A percentile compares a stretch with the other conserved stretches of the same genome.
These are phyloP conservation scores for Coniophora puteana DNA, from an alignment of 1,284 basidiomycete genomes.

Conservation along the genomic window DNA sequence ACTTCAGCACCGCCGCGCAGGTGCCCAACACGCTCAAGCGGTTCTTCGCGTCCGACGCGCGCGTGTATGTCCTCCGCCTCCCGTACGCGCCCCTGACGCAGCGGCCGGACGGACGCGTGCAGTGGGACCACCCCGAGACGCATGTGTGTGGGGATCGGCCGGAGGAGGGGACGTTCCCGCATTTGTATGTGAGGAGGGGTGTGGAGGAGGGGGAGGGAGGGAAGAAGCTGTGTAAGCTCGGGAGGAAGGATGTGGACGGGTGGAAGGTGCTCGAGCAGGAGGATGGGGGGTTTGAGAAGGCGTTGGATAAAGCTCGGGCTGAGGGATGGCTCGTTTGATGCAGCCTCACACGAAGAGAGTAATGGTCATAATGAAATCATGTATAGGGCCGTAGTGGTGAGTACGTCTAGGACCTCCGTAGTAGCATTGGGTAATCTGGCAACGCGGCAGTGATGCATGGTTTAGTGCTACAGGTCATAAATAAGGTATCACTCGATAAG, in stretches of 20 bases:
- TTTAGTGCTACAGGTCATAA: too few species aligned
- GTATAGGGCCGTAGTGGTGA: too few species aligned
- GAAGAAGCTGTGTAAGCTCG: conserved; percentile 22
- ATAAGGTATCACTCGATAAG: too few species aligned
- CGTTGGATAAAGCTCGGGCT: conserved; percentile 8
- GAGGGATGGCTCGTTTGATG: conserved; percentile 21
- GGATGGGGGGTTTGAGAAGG: conserved; percentile 14
- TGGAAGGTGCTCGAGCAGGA: conserved; percentile 14
- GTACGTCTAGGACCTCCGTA: too few species aligned
- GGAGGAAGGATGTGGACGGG: conserved; percentile 22
- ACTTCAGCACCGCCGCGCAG: conserved; percentile 25
- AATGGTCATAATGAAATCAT: too few species aligned
- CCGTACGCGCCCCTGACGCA: conserved; percentile 14
- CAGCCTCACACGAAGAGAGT: conserved; percentile 1
- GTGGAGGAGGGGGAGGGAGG: neutral
- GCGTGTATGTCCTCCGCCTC: conserved; percentile 21
- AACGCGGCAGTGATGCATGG: too few species aligned
- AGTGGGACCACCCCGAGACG: conserved; percentile 22
- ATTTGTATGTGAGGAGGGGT: too few species aligned
- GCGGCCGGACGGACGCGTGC: conserved; percentile 12
- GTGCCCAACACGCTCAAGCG: conserved; percentile 18
- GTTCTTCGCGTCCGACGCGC: conserved; percentile 18
- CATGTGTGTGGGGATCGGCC: conserved; percentile 21
- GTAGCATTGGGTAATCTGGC: too few species aligned
- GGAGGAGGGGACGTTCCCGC: conserved; percentile 24